Evolutionary conservation across 228 moss, liverwort and hornwort genomes (phyloP).

Genomic region (Sphagnum fallax): DNA sequence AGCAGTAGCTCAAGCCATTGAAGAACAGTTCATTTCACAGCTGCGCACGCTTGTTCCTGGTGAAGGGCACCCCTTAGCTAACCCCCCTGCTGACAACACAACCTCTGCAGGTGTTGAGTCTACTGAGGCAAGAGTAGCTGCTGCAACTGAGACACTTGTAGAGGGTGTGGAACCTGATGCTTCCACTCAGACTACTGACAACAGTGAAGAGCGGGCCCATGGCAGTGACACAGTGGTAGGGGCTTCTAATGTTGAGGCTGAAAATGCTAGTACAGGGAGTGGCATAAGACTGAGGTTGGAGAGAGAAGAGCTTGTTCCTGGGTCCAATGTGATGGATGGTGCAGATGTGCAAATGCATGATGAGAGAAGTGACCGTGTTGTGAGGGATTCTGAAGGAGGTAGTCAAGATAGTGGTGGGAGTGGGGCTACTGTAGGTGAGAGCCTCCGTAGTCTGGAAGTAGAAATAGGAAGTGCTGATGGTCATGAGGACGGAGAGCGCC

Average conservation of each 20-base stretch:
- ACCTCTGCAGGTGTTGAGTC: constrained; percentile 35
- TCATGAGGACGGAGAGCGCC: constrained; percentile 79
- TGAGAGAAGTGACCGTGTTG: constrained; percentile 63
- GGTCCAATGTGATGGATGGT: constrained; percentile 36
- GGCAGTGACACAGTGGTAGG: constrained; percentile 18
- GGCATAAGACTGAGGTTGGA: constrained; percentile 16
- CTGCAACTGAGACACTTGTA: constrained; percentile 24
- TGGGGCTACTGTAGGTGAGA: constrained; percentile 95
- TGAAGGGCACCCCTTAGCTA: constrained; percentile 31
- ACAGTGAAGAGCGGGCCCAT: constrained; percentile 43
- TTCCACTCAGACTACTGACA: constrained; percentile 33
- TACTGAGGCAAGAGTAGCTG: constrained; percentile 47
- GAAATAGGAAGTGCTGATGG: constrained; percentile 99
- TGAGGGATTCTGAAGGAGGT: constrained; percentile 63
- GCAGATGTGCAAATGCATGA: constrained; percentile 94
- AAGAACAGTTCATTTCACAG: constrained; percentile 89
- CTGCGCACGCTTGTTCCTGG: constrained; percentile 58
- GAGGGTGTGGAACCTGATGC: constrained; percentile 51
- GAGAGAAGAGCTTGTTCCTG: constrained; percentile 30
- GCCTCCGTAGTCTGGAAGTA: constrained; percentile 94
- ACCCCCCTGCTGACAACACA: constrained; percentile 16
- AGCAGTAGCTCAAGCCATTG: constrained; percentile 87
- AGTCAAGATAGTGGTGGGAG: constrained; percentile 98
- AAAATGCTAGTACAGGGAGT: constrained; percentile 21
- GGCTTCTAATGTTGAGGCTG: constrained; percentile 29